These are phyloP conservation scores for Ogataea chonburiensis DNA, from an alignment of 805 yeast genomes.

Conservation along the genomic window DNA sequence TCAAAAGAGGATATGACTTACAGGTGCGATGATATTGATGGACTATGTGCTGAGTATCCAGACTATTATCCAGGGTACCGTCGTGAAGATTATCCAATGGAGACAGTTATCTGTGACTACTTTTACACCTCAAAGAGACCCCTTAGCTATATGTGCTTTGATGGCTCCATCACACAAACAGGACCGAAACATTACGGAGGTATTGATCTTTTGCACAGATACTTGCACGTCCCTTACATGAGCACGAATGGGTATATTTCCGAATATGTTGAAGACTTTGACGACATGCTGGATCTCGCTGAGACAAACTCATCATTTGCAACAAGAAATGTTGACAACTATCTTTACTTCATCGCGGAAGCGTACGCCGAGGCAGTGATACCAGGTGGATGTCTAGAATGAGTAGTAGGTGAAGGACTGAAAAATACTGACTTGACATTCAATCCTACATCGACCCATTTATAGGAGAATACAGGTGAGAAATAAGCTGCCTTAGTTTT, in stretches of 20 bases:
- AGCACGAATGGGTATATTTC: constrained; percentile 33
- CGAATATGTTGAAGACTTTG: constrained; percentile 38
- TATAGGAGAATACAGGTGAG: too few species aligned
- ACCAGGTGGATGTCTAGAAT: constrained; percentile 34
- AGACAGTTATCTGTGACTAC: constrained; percentile 41
- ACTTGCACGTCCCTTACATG: constrained; percentile 36
- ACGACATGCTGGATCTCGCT: constrained; percentile 37
- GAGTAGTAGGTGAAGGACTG: too few species aligned
- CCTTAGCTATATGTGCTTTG: constrained; percentile 35
- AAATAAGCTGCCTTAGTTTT: too few species aligned
- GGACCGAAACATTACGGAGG: constrained; percentile 36
- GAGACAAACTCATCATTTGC: constrained; percentile 34
- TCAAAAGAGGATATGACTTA: constrained; percentile 35
- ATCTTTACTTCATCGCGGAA: constrained; percentile 34
- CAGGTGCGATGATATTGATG: constrained; percentile 42
- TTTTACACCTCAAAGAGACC: constrained; percentile 35
- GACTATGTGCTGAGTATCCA: constrained; percentile 32
- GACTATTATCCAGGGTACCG: constrained; percentile 41
- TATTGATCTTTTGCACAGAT: constrained; percentile 38
- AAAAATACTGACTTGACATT: too few species aligned
- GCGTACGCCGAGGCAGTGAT: constrained; percentile 32
- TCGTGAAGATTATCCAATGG: constrained; percentile 37
- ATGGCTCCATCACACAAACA: constrained; percentile 33
- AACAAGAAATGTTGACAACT: constrained; percentile 35
- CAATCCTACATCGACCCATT: too few species aligned